phyloP scores from a whole-genome alignment of 2,329 filamentous ascomycete species.

The Lachnellula willkommii region DNA sequence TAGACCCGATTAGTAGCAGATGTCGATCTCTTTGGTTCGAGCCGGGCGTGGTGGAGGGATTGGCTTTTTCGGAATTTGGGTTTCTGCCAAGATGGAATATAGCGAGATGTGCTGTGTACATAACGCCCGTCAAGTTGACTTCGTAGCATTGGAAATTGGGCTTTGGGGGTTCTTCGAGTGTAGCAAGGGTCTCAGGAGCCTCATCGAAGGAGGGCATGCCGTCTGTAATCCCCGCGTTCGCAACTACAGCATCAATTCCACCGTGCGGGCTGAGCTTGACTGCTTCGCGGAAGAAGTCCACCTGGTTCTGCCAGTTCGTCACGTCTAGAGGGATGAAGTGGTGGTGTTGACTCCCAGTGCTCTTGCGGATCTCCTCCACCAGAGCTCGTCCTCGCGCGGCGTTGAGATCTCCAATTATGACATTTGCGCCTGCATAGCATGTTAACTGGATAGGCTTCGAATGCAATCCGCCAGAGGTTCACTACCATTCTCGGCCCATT shows the following conservation, averaged over 20 bases:
- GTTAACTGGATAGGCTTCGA: neutral
- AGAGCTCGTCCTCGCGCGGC: slow-evolving; percentile 48
- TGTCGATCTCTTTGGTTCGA: slow-evolving; percentile 47
- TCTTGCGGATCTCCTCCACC: slow-evolving; percentile 45
- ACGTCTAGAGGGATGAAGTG: slow-evolving; percentile 60
- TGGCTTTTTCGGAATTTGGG: slow-evolving; percentile 36
- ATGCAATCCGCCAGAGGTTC: slow-evolving; percentile 33
- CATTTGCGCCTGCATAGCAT: slow-evolving; percentile 40
- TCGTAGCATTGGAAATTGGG: slow-evolving; percentile 51
- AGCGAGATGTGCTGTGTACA: slow-evolving; percentile 62
- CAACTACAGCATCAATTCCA: slow-evolving; percentile 58
- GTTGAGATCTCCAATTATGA: slow-evolving; percentile 61
- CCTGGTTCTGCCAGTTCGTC: slow-evolving; percentile 58
- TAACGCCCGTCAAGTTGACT: slow-evolving; percentile 58
- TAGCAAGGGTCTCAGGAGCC: slow-evolving; percentile 33
- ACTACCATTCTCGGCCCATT: slow-evolving; percentile 47
- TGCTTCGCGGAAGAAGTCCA: slow-evolving; percentile 56
- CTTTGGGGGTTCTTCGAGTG: slow-evolving; percentile 39
- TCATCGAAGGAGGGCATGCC: slow-evolving; percentile 40
- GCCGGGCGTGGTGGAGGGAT: slow-evolving; percentile 28
- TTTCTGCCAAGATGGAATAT: slow-evolving; percentile 53
- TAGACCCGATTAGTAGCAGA: slow-evolving; percentile 57
- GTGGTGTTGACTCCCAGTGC: slow-evolving; percentile 39
- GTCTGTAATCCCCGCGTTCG: slow-evolving; percentile 59
- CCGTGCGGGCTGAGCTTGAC: slow-evolving; percentile 47